phyloP scores from a whole-genome alignment of 495 filamentous ascomycete species.

The Cairneyella variabilis region DNA sequence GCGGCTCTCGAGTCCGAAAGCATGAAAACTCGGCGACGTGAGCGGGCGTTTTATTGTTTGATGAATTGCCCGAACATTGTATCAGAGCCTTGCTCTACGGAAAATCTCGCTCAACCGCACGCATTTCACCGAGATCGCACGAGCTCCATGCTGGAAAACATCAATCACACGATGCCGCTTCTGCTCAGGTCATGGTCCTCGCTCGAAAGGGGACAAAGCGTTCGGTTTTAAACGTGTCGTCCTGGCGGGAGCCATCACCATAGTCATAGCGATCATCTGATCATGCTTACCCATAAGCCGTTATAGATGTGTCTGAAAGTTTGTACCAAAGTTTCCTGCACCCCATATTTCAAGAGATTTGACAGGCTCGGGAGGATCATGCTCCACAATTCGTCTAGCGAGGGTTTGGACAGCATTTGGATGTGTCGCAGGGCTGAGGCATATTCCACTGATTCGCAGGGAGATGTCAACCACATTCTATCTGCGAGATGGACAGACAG shows the following conservation, averaged over 20 bases:
- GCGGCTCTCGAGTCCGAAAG: conserved; percentile 8
- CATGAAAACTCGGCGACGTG: conserved; percentile 4
- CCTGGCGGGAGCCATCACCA: conserved; percentile 11
- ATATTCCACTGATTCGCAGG: too few species aligned
- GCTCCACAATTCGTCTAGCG: too few species aligned
- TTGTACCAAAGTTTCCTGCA: background rate
- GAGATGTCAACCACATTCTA: too few species aligned
- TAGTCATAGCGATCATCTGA: conserved; percentile 6
- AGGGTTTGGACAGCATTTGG: too few species aligned
- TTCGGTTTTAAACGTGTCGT: conserved; percentile 13
- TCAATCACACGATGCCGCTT: too few species aligned
- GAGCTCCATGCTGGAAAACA: too few species aligned
- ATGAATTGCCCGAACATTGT: conserved; percentile 4
- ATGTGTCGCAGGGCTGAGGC: too few species aligned
- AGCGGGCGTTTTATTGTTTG: conserved; percentile 4
- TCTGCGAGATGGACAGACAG: too few species aligned
- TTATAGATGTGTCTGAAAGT: background rate
- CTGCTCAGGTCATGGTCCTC: too few species aligned
- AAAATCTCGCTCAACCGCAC: background rate
- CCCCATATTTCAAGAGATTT: background rate
- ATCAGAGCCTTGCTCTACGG: background rate
- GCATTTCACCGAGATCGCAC: background rate
- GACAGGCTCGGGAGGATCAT: background rate
- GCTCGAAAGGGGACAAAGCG: conserved; percentile 13
- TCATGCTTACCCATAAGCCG: background rate